These are phyloP conservation scores for Elsinoe australis DNA, from an alignment of 2,329 filamentous ascomycete genomes.

Conservation along the genomic window DNA sequence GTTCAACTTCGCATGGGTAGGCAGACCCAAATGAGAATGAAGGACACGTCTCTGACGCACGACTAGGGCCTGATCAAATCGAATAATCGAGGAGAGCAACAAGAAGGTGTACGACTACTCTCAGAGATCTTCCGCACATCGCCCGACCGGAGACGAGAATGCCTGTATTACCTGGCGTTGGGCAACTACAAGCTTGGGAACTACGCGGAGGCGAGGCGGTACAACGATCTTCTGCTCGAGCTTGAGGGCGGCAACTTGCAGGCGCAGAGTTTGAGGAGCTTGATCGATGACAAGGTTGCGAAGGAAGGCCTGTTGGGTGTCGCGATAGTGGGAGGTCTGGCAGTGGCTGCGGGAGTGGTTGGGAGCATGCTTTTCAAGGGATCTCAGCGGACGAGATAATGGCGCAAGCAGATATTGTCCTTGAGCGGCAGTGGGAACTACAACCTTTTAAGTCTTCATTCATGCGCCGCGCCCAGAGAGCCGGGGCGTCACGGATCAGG, in stretches of 20 bases:
- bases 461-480: too few relatives aligned
- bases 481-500: too few relatives aligned
- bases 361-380: conserved; percentile 80
- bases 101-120: conserved; percentile 86
- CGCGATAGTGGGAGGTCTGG: conserved; percentile 87
- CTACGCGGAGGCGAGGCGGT: conserved; percentile 87
- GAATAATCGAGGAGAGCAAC: conserved; percentile 72
- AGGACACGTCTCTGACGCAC: conserved; percentile 10
- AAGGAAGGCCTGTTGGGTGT: conserved; percentile 91
- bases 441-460: too few relatives aligned
- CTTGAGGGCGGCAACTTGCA: conserved; percentile 89
- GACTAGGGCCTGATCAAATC: conserved; percentile 89
- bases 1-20: conserved; percentile 98
- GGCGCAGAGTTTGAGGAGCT: conserved; percentile 70
- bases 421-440: neutral
- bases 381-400: conserved; percentile 48
- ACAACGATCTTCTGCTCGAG: conserved; percentile 87
- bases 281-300: conserved; percentile 94
- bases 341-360: conserved; percentile 86
- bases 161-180: conserved; percentile 93
- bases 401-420: neutral
- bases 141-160: conserved; percentile 89
- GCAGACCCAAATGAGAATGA: neutral
- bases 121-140: conserved; percentile 94
- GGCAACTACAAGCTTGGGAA: conserved; percentile 98